Evolutionary conservation across 169 alveolate genomes (phyloP).

Genomic region (Cyclospora cayetanensis): DNA sequence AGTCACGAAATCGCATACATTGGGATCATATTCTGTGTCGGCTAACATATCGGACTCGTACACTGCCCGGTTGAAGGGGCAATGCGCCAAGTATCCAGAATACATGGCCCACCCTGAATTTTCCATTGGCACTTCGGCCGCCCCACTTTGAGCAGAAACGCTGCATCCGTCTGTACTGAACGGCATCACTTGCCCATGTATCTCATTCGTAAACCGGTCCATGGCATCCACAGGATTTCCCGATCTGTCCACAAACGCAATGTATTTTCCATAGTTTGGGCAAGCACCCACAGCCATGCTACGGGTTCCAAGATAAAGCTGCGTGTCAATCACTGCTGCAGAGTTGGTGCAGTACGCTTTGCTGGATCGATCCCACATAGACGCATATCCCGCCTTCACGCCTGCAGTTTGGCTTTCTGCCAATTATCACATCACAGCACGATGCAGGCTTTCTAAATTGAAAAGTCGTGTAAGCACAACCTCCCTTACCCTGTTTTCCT

Average conservation of each 20-base stretch:
- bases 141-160: slow-evolving; percentile 39
- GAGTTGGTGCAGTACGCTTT: slow-evolving; percentile 42
- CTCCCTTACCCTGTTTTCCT: too few species aligned
- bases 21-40: slow-evolving; percentile 63
- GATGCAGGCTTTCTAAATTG: too few species aligned
- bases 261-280: slow-evolving; percentile 73
- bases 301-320: slow-evolving; percentile 46
- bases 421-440: too few species aligned
- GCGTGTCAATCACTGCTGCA: slow-evolving; percentile 59
- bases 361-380: slow-evolving; percentile 67
- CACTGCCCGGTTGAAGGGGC: slow-evolving; percentile 70
- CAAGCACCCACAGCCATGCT: slow-evolving; percentile 73
- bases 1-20: slow-evolving; percentile 67
- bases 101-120: slow-evolving; percentile 72
- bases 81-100: slow-evolving; percentile 63
- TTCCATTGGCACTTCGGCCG: slow-evolving; percentile 68
- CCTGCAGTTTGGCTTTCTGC: slow-evolving; percentile 65
- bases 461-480: too few species aligned
- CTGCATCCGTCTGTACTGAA: slow-evolving; percentile 57
- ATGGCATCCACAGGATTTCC: slow-evolving; percentile 6
- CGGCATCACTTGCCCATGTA: slow-evolving; percentile 71
- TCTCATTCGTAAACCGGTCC: slow-evolving; percentile 69
- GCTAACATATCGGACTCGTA: slow-evolving; percentile 61
- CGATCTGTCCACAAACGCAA: slow-evolving; percentile 64
- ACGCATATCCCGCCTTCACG: slow-evolving; percentile 66